Evolutionary conservation across 352 stramenopile species (phyloP), one percentile per base, ranked within the genome.

Genomic region (Globisporangium sylvaticum): DNA sequence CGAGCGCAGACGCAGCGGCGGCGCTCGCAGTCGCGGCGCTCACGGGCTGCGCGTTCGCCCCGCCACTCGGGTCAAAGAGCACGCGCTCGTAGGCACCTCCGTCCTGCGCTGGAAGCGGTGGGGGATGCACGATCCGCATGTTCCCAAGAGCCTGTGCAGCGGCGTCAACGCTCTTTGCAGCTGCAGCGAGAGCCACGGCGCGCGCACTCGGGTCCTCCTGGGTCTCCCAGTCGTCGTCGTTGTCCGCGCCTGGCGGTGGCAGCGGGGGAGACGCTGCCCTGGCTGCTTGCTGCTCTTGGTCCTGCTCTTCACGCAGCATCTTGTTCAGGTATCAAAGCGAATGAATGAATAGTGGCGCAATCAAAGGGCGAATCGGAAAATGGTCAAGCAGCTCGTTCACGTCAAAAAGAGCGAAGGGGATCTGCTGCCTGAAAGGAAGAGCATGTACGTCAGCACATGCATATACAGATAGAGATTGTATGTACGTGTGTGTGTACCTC

Each of bases 11-110:
- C 20, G 76, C 71, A 1, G 80, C 62, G 12, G 72, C 76, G 1
- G 77, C 83, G 31, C 72, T 91, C 54, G 84, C 84, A 8, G 81
- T 88, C 6, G 83, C 84, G 1, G 82, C 71, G 20, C 84, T 87
- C 55, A 92, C 74, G 1, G 80, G 71, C 18, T 72, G 67, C 24
- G 68, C 69, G 58, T 76, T 72, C 14, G 66, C 56, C 22, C 27
- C 57, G 53, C 42, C 42, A 50, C 68, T 78, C 34, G 71, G 64
- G 10, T 76, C 72, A 53, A 74, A 79, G 2, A 69, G 62, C 7
- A 50, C n/a, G 27, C 64, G 64, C 20, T 84, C 75, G 42, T 88
- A 92, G 14, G 71, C 75, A 0, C 79, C 84, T 39, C 79, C 84
- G 44, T 90, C 71, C 29, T 92, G 81, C 0, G 66, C 3, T 0